Percentiles rank a stretch among this genome's conserved stretches.
phyloP scores from a whole-genome alignment of 1,284 basidiomycete genomes.

The Porodaedalea pini region DNA sequence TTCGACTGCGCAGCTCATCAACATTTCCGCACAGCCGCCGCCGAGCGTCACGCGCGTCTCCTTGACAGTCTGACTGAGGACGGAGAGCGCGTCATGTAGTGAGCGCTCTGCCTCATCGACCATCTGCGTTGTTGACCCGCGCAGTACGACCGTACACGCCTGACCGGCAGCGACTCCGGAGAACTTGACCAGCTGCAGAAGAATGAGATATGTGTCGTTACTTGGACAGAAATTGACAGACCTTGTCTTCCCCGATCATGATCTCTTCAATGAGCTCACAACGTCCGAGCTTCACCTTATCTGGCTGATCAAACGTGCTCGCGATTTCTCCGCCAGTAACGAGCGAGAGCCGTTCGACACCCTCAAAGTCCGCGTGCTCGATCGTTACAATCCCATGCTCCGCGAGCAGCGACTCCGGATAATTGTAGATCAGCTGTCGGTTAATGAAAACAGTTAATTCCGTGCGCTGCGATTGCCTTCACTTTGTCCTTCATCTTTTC shows the following conservation, averaged over 20 bases:
- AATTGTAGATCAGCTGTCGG: constrained; percentile 99
- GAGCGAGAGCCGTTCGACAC: constrained; percentile 92
- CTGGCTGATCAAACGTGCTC: constrained; percentile 91
- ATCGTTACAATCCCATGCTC: constrained; percentile 96
- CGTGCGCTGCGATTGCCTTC: constrained; percentile 89
- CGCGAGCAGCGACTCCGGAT: constrained; percentile 91
- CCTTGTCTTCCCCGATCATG: constrained; percentile 99
- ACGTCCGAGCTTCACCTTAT: constrained; percentile 88
- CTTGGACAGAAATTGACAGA: constrained; percentile 32
- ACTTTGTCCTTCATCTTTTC: constrained; percentile 84
- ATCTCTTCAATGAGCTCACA: constrained; percentile 98
- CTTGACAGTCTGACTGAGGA: constrained; percentile 96
- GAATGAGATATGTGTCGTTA: background rate
- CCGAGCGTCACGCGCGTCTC: constrained; percentile 94
- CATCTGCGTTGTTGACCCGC: constrained; percentile 98
- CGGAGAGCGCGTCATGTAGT: constrained; percentile 94
- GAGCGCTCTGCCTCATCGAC: constrained; percentile 98
- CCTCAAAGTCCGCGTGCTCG: constrained; percentile 99
- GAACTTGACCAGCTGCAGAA: constrained; percentile 90
- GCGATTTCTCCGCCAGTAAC: constrained; percentile 99
- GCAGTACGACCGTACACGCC: constrained; percentile 98
- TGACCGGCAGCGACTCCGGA: constrained; percentile 97
- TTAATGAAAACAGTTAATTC: constrained; percentile 99
- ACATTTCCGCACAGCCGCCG: constrained; percentile 97
- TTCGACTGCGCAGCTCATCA: constrained; percentile 94